Base-by-base conservation (phyloP, 163 green algal species). In the Prototheca cutis region DNA sequence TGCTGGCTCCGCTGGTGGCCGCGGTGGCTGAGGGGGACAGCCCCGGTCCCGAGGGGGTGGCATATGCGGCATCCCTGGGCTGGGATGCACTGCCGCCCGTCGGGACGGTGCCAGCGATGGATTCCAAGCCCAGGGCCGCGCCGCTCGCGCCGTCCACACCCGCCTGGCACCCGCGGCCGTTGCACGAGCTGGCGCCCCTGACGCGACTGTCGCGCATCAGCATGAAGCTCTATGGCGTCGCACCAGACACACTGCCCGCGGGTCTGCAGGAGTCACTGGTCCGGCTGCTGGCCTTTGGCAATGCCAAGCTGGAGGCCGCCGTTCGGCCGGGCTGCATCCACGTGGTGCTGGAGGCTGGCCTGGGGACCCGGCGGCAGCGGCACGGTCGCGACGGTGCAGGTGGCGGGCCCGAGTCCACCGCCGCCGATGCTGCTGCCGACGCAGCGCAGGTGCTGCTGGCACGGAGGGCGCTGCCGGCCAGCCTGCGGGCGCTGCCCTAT, bases 321-420 rank as follows among this genome's bases (percentile, higher is more conserved):
- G 23, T 58, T 15, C 52, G 52, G 15, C 52, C 52, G 30, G 52
- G 52, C 52, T 58, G 52, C 52, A 45, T 45, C 28, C 52, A 58
- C 29, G 6, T 58, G 30, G 30, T 36, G 28, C 52, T 58, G 13
- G 13, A 6, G 13, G 52, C 27, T 29, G 19, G 52, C 42, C 42
- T 24, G 17, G 36, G 10, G 42, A n/a, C 13, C 10, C 42, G 42
- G 13, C 42, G 42, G 42, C 42, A 17, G 42, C n/a, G n/a, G n/a
- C n/a, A n/a, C n/a, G n/a, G n/a, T n/a, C n/a, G n/a, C n/a, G n/a
- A n/a, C n/a, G n/a, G n/a, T n/a, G n/a, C n/a, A n/a, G n/a, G n/a
- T n/a, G n/a, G n/a, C n/a, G n/a, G n/a, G 13, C 10, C 17, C 13
- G 42, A 23, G 10, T 5, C 10, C 13, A 21, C 10, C 42, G 42